Evolutionary conservation across 352 stramenopile species (phyloP).

Genomic region (Pythium rhizo-oryzae): DNA sequence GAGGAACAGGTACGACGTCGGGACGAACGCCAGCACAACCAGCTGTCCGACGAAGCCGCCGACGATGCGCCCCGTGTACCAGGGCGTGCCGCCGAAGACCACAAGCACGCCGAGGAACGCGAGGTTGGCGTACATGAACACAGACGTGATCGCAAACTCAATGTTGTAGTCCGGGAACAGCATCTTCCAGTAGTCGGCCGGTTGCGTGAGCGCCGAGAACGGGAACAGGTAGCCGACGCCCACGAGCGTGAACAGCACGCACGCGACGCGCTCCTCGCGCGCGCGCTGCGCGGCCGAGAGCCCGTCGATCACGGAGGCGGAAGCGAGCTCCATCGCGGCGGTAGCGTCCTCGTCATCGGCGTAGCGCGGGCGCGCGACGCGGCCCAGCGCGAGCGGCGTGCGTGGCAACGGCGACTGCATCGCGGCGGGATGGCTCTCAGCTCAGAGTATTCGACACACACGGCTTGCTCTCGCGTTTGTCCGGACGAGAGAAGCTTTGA

Average conservation of each 20-base stretch:
- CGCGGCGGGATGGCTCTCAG: no score
- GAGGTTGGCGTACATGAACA: constrained; percentile 87
- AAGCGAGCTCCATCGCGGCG: constrained; percentile 15
- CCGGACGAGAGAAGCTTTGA: no score
- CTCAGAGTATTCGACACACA: no score
- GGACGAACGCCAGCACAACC: constrained; percentile 71
- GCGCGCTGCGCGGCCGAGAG: constrained; percentile 33
- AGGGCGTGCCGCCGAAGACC: constrained; percentile 56
- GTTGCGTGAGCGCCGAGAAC: constrained; percentile 88
- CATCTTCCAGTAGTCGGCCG: constrained; percentile 89
- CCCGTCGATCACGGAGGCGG: constrained; percentile 32
- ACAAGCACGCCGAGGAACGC: constrained; percentile 69
- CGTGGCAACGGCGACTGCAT: constrained; percentile 70
- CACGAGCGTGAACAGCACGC: constrained; percentile 71
- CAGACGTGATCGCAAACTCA: constrained; percentile 82
- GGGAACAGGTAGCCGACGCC: constrained; percentile 86
- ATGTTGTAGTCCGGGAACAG: constrained; percentile 89
- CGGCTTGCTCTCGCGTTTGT: no score
- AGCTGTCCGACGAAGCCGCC: constrained; percentile 78
- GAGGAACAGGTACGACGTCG: constrained; percentile 78
- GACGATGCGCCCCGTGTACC: constrained; percentile 77
- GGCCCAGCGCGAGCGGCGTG: constrained; percentile 39
- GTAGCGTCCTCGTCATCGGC: constrained; percentile 23
- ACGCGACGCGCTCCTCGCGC: constrained; percentile 54
- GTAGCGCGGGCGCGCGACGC: constrained; percentile 36